Evolutionary conservation across 768 basidiomycete species (phyloP).

Genomic region (Cystoderma amianthinum): DNA sequence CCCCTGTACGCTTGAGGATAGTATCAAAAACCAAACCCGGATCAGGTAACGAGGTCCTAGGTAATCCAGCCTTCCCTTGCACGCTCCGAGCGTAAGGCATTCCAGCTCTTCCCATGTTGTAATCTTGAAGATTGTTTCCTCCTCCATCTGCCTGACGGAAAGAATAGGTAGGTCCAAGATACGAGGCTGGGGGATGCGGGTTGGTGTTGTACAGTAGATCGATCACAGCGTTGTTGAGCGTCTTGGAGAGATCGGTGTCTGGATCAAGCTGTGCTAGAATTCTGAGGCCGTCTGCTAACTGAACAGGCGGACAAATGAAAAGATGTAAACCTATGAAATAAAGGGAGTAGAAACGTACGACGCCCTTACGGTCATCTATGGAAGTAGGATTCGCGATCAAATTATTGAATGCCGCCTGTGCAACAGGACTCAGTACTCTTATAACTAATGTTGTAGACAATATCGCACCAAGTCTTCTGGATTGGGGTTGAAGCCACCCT

Average conservation of each 20-base stretch:
- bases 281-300: conserved; percentile 21
- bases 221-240: conserved; percentile 17
- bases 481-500: conserved; percentile 15
- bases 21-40: conserved; percentile 57
- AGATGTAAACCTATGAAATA: not conserved
- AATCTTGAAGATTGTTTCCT: conserved; percentile 37
- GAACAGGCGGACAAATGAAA: not conserved
- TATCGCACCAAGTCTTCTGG: conserved; percentile 15
- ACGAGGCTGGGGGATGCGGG: conserved; percentile 39
- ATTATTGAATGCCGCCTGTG: conserved; percentile 22
- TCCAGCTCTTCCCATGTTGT: conserved; percentile 42
- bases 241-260: conserved; percentile 8
- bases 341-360: conserved; percentile 15
- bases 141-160: conserved; percentile 45
- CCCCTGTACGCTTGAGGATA: conserved; percentile 36
- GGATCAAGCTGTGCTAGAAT: conserved; percentile 19
- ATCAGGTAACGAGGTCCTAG: conserved; percentile 41
- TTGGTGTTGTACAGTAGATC: conserved; percentile 50
- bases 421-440: too few species aligned
- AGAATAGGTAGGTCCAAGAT: conserved; percentile 22
- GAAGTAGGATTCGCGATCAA: conserved; percentile 20
- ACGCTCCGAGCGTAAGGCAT: conserved; percentile 48
- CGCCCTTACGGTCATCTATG: conserved; percentile 35
- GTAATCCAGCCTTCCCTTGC: conserved; percentile 31
- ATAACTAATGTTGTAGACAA: too few species aligned